Base-by-base conservation (phyloP, 768 basidiomycete genomes). In the Psilocybe tampanensis region DNA sequence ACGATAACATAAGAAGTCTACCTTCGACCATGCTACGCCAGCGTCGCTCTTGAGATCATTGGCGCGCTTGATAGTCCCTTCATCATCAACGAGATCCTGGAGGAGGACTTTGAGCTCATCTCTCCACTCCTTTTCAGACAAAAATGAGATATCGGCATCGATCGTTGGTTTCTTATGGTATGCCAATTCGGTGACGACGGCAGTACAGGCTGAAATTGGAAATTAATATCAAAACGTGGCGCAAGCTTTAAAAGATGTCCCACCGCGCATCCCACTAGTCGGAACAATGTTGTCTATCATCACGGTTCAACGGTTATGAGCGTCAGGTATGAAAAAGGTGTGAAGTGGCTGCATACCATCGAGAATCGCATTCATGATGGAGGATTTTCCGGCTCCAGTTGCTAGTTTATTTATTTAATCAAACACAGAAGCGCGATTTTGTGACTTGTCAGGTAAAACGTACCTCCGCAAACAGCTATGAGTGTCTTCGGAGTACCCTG, bases 401-500 rank as follows among this genome's bases (percentile, higher is more conserved):
- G 80, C 84, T 85, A 54, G 8, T 33, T 47, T 52, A 55, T 17
- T 3, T 32, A 18, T 32, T 51, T n/a, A 52, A 39, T 4, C n/a
- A 9, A 29, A 47, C 23, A 15, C 6, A 11, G 21, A 23, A 22
- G 11, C 12, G 15, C 18, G 22, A 26, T 22, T 42, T 33, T 18
- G 26, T 32, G n/a, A n/a, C n/a, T n/a, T n/a, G n/a, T 15, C 12
- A 44, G 48, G 41, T 32, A 39, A 17, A 7, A 65, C 74, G 24
- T 66, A 82, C 83, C 84, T 44, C 86, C 85, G 56, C 85, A 86
- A 7, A 88, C 77, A n/a, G 86, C 85, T 56, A 86, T 86, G 60
- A 86, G 69, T 13, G 83, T 86, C 11, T 76, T 80, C 2, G 85
- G 85, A 1, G 77, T 69, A 2, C 78, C 78, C 63, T 85, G 82